A percentile compares a stretch with the other conserved stretches of the same genome.
Conservation (phyloP, 2,329 filamentous ascomycete species). For the Gaeumannomyces tritici region DNA sequence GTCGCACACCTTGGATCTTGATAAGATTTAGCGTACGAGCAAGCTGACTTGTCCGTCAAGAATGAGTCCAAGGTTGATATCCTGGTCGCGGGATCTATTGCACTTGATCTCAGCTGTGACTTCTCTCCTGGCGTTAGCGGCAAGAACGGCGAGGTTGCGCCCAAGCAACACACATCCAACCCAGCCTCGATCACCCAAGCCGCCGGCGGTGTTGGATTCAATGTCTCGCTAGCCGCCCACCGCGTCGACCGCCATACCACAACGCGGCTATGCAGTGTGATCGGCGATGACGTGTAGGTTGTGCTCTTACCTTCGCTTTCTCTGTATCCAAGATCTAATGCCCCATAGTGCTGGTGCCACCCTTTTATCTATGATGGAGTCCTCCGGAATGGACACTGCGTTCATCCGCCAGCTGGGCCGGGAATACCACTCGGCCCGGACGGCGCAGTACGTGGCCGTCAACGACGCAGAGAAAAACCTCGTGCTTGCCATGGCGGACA, state of each 20-base stretch:
- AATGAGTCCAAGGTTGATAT: constrained; percentile 37
- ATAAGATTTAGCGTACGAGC: background rate
- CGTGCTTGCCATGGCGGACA: constrained; percentile 90
- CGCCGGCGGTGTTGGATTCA: constrained; percentile 84
- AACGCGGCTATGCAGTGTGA: constrained; percentile 68
- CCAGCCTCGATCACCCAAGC: constrained; percentile 71
- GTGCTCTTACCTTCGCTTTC: background rate
- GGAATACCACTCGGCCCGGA: constrained; percentile 46
- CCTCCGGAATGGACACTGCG: constrained; percentile 52
- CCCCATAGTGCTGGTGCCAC: constrained; percentile 57
- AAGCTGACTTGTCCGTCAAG: background rate
- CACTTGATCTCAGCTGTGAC: constrained; percentile 81
- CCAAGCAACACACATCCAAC: constrained; percentile 72
- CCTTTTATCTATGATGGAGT: constrained; percentile 55
- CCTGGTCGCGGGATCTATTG: constrained; percentile 85
- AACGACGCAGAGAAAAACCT: constrained; percentile 79
- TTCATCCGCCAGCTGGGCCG: constrained; percentile 50
- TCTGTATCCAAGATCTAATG: background rate
- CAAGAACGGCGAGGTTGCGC: constrained; percentile 19
- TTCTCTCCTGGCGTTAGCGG: constrained; percentile 30
- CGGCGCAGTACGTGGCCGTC: constrained; percentile 84
- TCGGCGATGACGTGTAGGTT: constrained; percentile 66
- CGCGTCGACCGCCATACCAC: constrained; percentile 47
- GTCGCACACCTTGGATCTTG: background rate
- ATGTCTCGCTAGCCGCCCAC: constrained; percentile 79